phyloP scores from a whole-genome alignment of 1,139 yeast species.

The Kodamaea ohmeri region DNA sequence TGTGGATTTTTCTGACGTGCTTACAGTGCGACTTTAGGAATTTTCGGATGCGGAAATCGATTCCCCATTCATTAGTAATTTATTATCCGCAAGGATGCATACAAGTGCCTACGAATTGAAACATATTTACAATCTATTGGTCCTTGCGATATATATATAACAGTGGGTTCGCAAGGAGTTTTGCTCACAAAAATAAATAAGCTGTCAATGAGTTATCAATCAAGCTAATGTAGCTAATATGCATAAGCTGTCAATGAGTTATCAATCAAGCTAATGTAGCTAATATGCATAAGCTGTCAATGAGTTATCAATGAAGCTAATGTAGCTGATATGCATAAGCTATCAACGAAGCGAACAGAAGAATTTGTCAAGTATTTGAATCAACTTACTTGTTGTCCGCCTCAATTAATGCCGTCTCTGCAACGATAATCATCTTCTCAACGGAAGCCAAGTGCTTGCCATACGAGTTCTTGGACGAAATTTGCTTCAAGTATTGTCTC shows the following conservation, averaged over 20 bases:
- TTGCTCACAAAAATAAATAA: conserved; percentile 5
- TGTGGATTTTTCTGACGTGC: too few relatives aligned
- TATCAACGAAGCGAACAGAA: too few relatives aligned
- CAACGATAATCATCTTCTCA: conserved; percentile 67
- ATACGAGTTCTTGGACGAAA: conserved; percentile 52
- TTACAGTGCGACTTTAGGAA: background rate
- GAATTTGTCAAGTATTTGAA: background rate
- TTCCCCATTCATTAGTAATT: too few relatives aligned
- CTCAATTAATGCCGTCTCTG: conserved; percentile 47
- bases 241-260: too few relatives aligned
- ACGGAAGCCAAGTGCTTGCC: conserved; percentile 89
- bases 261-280: too few relatives aligned
- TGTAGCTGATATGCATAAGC: too few relatives aligned
- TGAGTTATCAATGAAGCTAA: too few relatives aligned
- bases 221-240: too few relatives aligned
- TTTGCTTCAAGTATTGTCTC: conserved; percentile 58
- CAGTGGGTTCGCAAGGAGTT: conserved; percentile 1
- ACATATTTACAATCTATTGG: conserved; percentile 10
- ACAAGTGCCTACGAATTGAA: background rate
- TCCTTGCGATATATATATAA: conserved; percentile 5
- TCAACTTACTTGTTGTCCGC: conserved; percentile 25
- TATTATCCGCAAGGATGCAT: too few relatives aligned
- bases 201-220: too few relatives aligned
- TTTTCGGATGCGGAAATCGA: background rate
- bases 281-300: too few relatives aligned